Evolutionary conservation across 805 yeast genomes (phyloP), one percentile per base, ranked within the genome.

Genomic region (Nakazawaea populi): DNA sequence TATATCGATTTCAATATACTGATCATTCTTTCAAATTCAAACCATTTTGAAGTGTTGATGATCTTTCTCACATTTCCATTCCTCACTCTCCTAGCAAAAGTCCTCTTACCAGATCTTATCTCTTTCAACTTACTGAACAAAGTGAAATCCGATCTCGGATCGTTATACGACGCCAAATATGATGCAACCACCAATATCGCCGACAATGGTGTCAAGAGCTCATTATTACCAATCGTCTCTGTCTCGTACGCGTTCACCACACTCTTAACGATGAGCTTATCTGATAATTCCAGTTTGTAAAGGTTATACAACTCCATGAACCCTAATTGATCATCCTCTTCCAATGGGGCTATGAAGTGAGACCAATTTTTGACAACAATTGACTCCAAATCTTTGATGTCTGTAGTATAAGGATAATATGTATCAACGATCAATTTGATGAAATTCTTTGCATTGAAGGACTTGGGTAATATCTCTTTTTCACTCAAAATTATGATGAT

Each of bases 111-210:
- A 18, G 68, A 68, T 48, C 73, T 66, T 18, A 74, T 70, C 11
- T 75, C 79, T 55, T 73, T 79, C 42, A 85, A 70, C 53, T 75
- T 80, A 34, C 96, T 85, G 59, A 88, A 91, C 48, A 79, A 70
- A 47, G 80, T 77, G 59, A 82, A 69, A 64, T 90, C 97, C 59
- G 76, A 77, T 54, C 80, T 77, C 2, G 85, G 82, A 32, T 85
- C 87, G 51, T 82, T 79, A 60, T 79, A 87, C 0, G 96, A 89
- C 0, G 96, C 95, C 45, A 90, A 68, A 63, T 86, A 91, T 0
- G 96, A 83, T 1, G 96, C 89, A 34, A 89, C 76, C 12, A 90
- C 66, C n/a, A 91, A 66, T 60, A 77, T 88, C 60, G 87, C 86
- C 2, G 92, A 77, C 46, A 51, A 42, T n/a, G 41, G 40, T 6